Percentiles rank a stretch among this genome's conserved stretches.
Conservation (phyloP, 169 alveolate species). For the Eimeria praecox region DNA sequence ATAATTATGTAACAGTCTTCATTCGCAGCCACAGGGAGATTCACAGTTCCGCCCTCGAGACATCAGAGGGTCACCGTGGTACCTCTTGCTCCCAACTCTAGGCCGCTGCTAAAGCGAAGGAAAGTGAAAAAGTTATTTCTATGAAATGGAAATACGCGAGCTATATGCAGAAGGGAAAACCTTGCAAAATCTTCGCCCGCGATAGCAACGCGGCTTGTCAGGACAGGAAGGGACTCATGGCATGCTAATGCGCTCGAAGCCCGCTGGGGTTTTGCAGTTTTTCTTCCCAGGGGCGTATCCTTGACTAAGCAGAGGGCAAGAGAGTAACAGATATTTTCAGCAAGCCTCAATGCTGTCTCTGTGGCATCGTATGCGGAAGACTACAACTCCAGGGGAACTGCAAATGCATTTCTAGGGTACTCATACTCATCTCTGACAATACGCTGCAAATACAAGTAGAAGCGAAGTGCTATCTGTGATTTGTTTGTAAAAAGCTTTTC, state of each 20-base stretch:
- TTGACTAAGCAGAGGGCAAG: not conserved
- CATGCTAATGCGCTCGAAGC: not conserved
- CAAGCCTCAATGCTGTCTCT: not conserved
- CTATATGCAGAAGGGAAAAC: not conserved
- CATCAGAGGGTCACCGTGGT: constrained; percentile 12
- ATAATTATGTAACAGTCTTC: not conserved
- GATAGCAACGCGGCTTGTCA: not conserved
- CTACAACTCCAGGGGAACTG: not conserved
- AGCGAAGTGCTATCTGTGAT: not conserved
- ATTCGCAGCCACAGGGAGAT: not conserved
- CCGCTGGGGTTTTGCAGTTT: not conserved
- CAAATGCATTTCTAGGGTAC: not conserved
- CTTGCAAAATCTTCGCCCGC: not conserved
- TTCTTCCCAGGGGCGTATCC: not conserved
- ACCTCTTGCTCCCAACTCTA: not conserved
- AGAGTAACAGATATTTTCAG: not conserved
- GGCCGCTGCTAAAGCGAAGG: not conserved
- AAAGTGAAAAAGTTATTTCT: not conserved
- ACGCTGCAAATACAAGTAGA: not conserved
- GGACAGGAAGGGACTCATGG: not conserved
- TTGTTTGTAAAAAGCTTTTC: not conserved
- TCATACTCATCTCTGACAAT: not conserved
- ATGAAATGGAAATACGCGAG: not conserved
- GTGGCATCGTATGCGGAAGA: not conserved
- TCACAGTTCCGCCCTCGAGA: not conserved